Evolutionary conservation across 2,329 filamentous ascomycete genomes (phyloP).

Genomic region (Madurella mycetomatis): DNA sequence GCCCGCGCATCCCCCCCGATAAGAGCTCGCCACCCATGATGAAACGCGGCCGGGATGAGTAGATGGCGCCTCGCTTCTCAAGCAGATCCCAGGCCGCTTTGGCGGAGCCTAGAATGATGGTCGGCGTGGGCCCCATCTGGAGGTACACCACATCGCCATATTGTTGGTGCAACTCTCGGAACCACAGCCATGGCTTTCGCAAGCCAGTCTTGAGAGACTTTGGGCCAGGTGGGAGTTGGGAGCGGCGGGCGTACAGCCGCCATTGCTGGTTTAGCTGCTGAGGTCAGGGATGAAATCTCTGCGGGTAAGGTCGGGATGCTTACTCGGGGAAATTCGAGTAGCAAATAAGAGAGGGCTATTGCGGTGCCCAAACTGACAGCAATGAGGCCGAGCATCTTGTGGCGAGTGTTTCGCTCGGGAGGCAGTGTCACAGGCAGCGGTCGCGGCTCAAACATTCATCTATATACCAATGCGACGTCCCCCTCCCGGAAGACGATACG

Average conservation of each 20-base stretch:
- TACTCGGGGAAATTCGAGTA: constrained; percentile 29
- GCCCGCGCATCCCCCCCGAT: constrained; percentile 37
- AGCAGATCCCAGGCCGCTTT: constrained; percentile 42
- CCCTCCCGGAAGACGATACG: background rate
- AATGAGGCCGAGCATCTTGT: background rate
- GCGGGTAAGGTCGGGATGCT: background rate
- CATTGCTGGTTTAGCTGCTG: constrained; percentile 35
- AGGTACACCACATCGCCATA: constrained; percentile 42
- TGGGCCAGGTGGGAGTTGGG: constrained; percentile 37
- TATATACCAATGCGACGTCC: background rate
- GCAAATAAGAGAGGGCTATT: constrained; percentile 23
- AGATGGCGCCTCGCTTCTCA: constrained; percentile 40
- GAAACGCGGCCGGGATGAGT: constrained; percentile 43
- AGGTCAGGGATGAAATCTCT: background rate
- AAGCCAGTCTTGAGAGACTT: constrained; percentile 35
- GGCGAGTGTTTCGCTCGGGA: background rate
- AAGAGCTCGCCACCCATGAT: constrained; percentile 43
- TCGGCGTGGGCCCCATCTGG: constrained; percentile 39
- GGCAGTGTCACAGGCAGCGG: background rate
- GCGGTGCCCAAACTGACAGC: constrained; percentile 5
- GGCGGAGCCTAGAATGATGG: constrained; percentile 40
- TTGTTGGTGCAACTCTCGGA: constrained; percentile 35
- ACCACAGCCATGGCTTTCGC: constrained; percentile 41
- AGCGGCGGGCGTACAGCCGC: constrained; percentile 37
- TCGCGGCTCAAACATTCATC: background rate